Evolutionary conservation across 257 asterid genomes (phyloP), one percentile per base, ranked within the genome.

Genomic region (Solanum appendiculatum): DNA sequence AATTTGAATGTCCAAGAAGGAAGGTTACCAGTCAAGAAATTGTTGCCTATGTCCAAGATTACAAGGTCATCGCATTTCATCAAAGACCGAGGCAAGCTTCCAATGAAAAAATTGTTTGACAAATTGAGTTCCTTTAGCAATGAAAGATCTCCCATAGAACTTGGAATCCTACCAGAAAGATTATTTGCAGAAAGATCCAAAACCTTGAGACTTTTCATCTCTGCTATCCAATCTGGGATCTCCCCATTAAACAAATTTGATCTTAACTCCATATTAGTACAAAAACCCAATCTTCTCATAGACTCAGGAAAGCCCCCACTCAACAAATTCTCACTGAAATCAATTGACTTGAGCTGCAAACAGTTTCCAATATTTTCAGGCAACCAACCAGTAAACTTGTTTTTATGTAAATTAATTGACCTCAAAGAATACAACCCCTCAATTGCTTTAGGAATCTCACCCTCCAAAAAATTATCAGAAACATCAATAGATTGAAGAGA

Each of bases 191-290:
- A 93, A 86, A 95, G 86, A 92, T 95, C 94, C 89, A 95, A 85
- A 87, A 88, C 89, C 87, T 91, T 93, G 18, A 95, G 86, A 90
- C 94, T 93, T 84, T 88, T 91, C 98, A 95, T 91, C 63, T 93
- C 95, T 33, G 94, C 95, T 80, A 96, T 89, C 99, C 99, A 96
- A 69, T 92, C 95, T 31, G 97, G 98, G 58, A 95, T 85, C 20
- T 90, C 94, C 29, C 97, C 97, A 0, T 91, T 81, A 58, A 96
- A 90, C 9, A 31, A 86, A 91, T 96, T 96, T 84, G 82, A 87
- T 72, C 92, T 89, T 81, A 94, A 80, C 89, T 90, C 92, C 84
- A 96, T 90, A 86, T 78, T 88, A 42, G 89, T 92, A 75, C 96
- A 93, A 20, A 87, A 74, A 16, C 87, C 88, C 29, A 94, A 92